These are phyloP conservation scores for Butyriboletus loyo DNA, from an alignment of 768 basidiomycete species.

Conservation along the genomic window DNA sequence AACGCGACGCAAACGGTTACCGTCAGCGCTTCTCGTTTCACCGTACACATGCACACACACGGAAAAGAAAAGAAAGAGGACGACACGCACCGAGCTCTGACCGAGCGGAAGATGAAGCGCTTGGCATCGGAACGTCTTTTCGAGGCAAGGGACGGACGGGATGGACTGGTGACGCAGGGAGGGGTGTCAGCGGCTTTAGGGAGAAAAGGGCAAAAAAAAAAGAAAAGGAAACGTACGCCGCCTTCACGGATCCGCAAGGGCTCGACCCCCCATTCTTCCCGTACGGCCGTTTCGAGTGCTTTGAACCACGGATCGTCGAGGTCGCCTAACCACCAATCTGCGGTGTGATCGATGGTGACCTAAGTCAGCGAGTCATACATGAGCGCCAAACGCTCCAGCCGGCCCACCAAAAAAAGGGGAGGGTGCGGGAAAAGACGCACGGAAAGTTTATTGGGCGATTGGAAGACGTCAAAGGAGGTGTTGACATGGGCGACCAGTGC, in stretches of 20 bases:
- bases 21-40: neutral
- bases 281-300: conserved; percentile 77
- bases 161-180: conserved; percentile 58
- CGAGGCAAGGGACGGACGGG: conserved; percentile 90
- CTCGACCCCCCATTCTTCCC: conserved; percentile 81
- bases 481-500: conserved; percentile 59
- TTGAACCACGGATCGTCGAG: conserved; percentile 84
- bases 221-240: conserved; percentile 54
- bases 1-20: too few species aligned
- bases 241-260: conserved; percentile 92
- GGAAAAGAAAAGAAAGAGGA: neutral
- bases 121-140: conserved; percentile 85
- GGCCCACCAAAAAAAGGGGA: neutral
- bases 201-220: neutral
- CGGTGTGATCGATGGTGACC: conserved; percentile 78
- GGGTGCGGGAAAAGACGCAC: conserved; percentile 36
- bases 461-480: conserved; percentile 52
- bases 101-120: conserved; percentile 95
- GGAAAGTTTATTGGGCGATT: conserved; percentile 69
- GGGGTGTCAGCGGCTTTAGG: neutral
- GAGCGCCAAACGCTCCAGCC: neutral
- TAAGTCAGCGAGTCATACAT: conserved; percentile 26
- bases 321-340: conserved; percentile 96
- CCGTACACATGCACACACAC: neutral
- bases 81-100: conserved; percentile 69